Evolutionary conservation across 2,329 filamentous ascomycete species (phyloP).

Genomic region (Colletotrichum trifolii): DNA sequence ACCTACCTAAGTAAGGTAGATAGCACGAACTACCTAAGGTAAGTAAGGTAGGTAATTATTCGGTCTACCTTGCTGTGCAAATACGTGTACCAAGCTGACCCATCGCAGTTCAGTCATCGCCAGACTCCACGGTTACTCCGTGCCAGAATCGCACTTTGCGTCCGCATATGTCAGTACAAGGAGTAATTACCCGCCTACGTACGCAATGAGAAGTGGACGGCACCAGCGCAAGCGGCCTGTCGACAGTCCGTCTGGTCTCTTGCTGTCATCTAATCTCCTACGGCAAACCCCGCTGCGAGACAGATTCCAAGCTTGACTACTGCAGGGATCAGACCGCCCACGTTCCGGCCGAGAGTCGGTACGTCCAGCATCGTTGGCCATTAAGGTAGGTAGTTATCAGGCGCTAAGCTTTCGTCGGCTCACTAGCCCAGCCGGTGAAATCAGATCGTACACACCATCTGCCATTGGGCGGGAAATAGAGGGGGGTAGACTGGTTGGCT

Average conservation of each 20-base stretch:
- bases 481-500: constrained; percentile 14
- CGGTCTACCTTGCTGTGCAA: too few species aligned
- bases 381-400: background rate
- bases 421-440: too few species aligned
- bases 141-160: too few species aligned
- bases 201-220: too few species aligned
- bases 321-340: constrained; percentile 18
- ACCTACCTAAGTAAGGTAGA: background rate
- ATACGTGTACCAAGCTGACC: too few species aligned
- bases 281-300: background rate
- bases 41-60: too few species aligned
- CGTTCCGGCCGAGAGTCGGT: constrained; percentile 28
- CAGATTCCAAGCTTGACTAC: background rate
- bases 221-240: too few species aligned
- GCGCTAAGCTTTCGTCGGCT: constrained; percentile 4
- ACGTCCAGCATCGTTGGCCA: background rate
- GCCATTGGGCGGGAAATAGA: constrained; percentile 10
- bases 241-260: constrained; percentile 4
- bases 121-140: too few species aligned
- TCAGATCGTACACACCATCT: background rate
- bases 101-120: too few species aligned
- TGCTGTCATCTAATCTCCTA: background rate
- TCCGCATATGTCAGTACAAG: too few species aligned
- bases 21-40: too few species aligned
- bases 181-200: too few species aligned